These are phyloP conservation scores for Leucogyrophana mollusca DNA, from an alignment of 768 basidiomycete genomes.

Conservation along the genomic window DNA sequence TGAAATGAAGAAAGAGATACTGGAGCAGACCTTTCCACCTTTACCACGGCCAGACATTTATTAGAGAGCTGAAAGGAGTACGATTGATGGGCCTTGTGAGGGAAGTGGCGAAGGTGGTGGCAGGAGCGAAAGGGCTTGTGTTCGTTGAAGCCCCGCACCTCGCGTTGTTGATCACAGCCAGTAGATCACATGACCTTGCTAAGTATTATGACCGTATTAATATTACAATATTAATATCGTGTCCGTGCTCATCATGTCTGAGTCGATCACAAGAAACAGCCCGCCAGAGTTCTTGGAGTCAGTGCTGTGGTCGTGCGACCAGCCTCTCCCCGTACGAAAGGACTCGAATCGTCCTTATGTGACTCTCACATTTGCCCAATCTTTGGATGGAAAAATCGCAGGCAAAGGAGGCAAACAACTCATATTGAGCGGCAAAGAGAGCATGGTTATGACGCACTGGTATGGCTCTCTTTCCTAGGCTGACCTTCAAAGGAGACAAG, in stretches of 20 bases:
- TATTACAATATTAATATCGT: no score
- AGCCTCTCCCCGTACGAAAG: slow-evolving; percentile 7
- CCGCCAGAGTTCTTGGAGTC: slow-evolving; percentile 27
- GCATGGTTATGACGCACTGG: slow-evolving; percentile 95
- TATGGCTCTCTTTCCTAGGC: slow-evolving; percentile 32
- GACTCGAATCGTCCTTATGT: slow-evolving; percentile 48
- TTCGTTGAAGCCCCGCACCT: neutral
- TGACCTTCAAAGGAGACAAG: neutral
- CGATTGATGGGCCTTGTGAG: neutral
- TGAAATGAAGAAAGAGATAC: neutral
- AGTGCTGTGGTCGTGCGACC: slow-evolving; percentile 12
- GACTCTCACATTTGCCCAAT: slow-evolving; percentile 86
- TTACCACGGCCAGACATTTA: slow-evolving; percentile 85
- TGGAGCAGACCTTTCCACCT: slow-evolving; percentile 58
- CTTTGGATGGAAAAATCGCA: slow-evolving; percentile 86
- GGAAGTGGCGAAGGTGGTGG: slow-evolving; percentile 4
- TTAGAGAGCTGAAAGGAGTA: neutral
- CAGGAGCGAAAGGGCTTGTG: neutral
- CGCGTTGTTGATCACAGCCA: neutral
- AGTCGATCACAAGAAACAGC: no score
- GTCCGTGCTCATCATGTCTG: neutral
- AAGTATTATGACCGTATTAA: neutral
- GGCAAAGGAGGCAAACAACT: slow-evolving; percentile 73
- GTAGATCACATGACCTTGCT: neutral
- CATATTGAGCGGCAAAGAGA: slow-evolving; percentile 79